Percentiles rank a stretch among this genome's conserved stretches.
Conservation (phyloP, 2,329 filamentous ascomycete genomes). For the Colletotrichum sp. region DNA sequence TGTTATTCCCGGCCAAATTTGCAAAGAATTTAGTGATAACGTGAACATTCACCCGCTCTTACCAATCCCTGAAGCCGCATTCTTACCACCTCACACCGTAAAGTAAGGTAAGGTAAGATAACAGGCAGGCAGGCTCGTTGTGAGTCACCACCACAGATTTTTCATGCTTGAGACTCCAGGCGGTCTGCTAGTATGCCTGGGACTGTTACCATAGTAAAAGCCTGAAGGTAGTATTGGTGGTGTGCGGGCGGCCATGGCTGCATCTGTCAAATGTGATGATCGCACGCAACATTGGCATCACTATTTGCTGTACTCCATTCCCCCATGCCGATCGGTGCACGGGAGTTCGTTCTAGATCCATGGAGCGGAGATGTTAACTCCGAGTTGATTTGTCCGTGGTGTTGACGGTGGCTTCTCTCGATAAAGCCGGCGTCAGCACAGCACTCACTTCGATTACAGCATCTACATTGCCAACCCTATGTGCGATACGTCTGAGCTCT, state of each 20-base stretch:
- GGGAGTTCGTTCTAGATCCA: background rate
- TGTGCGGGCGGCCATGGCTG: background rate
- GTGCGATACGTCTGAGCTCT: background rate
- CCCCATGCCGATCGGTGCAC: background rate
- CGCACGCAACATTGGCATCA: background rate
- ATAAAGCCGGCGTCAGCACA: background rate
- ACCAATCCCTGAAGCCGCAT: background rate
- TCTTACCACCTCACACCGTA: background rate
- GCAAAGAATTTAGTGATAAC: background rate
- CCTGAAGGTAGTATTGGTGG: background rate
- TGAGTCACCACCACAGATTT: background rate
- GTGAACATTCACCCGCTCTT: background rate
- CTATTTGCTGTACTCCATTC: background rate
- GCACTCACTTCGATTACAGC: background rate
- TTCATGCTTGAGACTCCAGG: background rate
- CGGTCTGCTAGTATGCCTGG: background rate
- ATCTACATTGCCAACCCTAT: background rate
- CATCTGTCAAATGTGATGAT: background rate
- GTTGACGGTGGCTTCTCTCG: background rate
- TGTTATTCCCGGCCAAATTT: background rate
- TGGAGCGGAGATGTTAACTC: conserved; percentile 3
- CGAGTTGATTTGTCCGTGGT: background rate
- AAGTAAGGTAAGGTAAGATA: background rate
- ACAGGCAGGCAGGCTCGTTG: background rate
- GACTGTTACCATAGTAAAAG: background rate